These are phyloP conservation scores for Auricularia heimuer DNA, from an alignment of 768 basidiomycete genomes.

Conservation along the genomic window DNA sequence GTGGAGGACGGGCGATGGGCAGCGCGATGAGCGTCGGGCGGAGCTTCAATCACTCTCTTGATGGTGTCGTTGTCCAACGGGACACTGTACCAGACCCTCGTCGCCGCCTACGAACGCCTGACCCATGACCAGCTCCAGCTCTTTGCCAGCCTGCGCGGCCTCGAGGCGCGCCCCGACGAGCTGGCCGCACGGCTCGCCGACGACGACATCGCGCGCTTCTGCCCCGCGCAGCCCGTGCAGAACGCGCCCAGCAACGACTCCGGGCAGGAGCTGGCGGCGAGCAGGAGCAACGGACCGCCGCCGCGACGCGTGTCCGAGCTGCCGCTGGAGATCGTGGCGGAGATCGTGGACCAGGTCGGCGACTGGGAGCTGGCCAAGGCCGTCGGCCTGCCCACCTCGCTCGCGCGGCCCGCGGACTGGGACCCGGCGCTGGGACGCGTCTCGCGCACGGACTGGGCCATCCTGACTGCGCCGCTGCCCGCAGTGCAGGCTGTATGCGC, in stretches of 20 bases:
- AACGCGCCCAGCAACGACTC: not conserved
- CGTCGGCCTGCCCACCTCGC: conserved; percentile 60
- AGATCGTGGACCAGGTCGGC: conserved; percentile 67
- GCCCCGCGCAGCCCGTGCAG: not conserved
- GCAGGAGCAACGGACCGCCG: conserved; percentile 8
- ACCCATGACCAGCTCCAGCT: conserved; percentile 58
- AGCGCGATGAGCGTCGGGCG: too few relatives aligned
- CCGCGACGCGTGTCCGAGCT: conserved; percentile 42
- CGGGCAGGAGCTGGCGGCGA: not conserved
- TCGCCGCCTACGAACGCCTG: conserved; percentile 60
- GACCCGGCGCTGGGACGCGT: conserved; percentile 34
- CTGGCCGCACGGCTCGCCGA: conserved; percentile 65
- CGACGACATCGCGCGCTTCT: conserved; percentile 34
- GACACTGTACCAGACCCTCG: conserved; percentile 20
- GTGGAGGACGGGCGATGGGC: too few relatives aligned
- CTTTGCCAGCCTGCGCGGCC: conserved; percentile 62
- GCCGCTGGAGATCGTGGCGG: conserved; percentile 65
- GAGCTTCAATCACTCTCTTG: not conserved
- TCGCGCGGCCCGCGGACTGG: conserved; percentile 64
- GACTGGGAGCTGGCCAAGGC: conserved; percentile 81
- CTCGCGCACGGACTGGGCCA: conserved; percentile 56
- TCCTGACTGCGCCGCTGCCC: conserved; percentile 54
- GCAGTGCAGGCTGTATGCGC: conserved; percentile 47
- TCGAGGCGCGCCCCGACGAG: conserved; percentile 52
- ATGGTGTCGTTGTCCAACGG: not conserved